These are phyloP conservation scores for Amanita polypyramis DNA, from an alignment of 768 basidiomycete genomes.

Conservation along the genomic window DNA sequence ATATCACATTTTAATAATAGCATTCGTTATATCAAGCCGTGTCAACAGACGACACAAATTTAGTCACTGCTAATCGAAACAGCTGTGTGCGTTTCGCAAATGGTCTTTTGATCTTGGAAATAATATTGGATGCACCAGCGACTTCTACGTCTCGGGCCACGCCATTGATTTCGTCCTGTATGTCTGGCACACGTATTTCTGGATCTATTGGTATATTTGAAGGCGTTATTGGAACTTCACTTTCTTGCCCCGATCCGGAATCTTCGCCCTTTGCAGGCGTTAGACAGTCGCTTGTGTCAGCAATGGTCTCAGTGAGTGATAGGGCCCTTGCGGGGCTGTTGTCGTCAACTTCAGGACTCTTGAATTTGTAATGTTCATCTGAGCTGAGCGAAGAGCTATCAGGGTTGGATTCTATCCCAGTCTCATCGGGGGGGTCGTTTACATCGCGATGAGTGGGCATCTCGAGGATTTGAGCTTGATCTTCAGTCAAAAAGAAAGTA, in stretches of 20 bases:
- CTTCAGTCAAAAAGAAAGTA: constrained; percentile 40
- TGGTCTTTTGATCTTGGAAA: constrained; percentile 14
- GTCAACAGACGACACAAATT: constrained; percentile 20
- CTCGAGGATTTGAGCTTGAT: neutral
- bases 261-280: constrained; percentile 1
- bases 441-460: neutral
- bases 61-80: constrained; percentile 28
- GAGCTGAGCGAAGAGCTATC: constrained; percentile 15
- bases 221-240: constrained; percentile 40
- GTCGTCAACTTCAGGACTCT: constrained; percentile 12
- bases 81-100: constrained; percentile 20
- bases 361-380: constrained; percentile 23
- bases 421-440: neutral
- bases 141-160: neutral
- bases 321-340: neutral
- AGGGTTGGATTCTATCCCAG: neutral
- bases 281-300: neutral
- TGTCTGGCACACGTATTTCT: constrained; percentile 31
- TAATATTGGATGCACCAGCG: neutral
- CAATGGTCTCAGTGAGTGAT: neutral
- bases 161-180: constrained; percentile 27
- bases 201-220: constrained; percentile 30
- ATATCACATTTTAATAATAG: neutral
- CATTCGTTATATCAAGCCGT: constrained; percentile 7
- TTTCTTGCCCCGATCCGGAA: constrained; percentile 23